These are phyloP conservation scores for Stenocarpella maydis DNA, from an alignment of 2,329 filamentous ascomycete species.

Conservation along the genomic window DNA sequence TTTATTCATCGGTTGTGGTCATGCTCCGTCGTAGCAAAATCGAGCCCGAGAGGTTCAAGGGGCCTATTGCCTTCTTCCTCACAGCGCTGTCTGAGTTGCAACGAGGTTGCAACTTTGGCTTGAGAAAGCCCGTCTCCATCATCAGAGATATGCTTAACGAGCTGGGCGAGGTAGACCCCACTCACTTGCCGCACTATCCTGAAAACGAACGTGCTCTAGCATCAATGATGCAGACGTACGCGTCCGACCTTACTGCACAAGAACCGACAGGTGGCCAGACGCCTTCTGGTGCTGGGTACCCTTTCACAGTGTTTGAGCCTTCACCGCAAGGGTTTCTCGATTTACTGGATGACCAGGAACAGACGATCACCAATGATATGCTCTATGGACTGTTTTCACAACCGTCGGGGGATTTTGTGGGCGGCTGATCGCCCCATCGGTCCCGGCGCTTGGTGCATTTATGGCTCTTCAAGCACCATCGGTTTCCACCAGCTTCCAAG, in stretches of 20 bases:
- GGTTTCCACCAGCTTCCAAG: background rate
- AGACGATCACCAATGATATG: constrained; percentile 6
- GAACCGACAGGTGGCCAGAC: background rate
- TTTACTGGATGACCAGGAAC: background rate
- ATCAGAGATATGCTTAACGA: background rate
- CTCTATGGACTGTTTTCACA: constrained; percentile 4
- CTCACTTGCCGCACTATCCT: background rate
- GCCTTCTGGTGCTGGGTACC: background rate
- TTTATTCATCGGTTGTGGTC: background rate
- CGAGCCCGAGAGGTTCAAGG: constrained; percentile 2
- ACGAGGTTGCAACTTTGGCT: constrained; percentile 1
- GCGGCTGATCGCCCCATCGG: background rate
- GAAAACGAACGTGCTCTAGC: background rate
- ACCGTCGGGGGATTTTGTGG: background rate
- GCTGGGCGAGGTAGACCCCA: background rate
- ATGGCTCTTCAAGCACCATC: background rate
- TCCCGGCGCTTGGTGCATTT: background rate
- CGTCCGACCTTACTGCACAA: background rate
- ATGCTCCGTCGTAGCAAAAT: background rate
- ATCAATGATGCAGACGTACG: background rate
- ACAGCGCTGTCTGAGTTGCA: background rate
- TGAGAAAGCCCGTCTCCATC: constrained; percentile 8
- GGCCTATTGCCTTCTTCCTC: background rate
- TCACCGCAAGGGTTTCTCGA: background rate
- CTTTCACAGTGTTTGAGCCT: background rate